Base-by-base conservation (phyloP, 768 basidiomycete species). In the Trametes cubensis region DNA sequence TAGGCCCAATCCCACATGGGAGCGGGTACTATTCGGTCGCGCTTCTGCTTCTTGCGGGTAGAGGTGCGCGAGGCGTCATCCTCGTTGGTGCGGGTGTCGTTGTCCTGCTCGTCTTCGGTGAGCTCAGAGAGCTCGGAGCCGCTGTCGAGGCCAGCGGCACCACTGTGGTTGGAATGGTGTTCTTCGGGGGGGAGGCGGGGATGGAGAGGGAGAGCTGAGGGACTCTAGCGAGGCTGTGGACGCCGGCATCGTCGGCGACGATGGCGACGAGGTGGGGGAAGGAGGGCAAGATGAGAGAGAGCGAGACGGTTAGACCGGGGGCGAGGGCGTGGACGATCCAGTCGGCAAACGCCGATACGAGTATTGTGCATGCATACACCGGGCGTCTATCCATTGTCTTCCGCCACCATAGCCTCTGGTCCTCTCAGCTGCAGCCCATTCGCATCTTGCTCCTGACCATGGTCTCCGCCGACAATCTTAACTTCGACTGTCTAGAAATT, bases 1-100 rank as follows among this genome's bases (percentile, higher is more conserved):
- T 81, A 81, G 15, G 86, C 90, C 91, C 92, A 94, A 25, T 83
- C 90, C 92, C 91, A 93, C 89, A 92, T 93, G 56, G 84, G 84
- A 39, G 86, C 86, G 28, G 91, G 89, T 0, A 90, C 86, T 62
- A 91, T 79, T 58, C 86, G 87, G 67, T 86, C 83, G 20, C 70
- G 57, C n/a, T 56, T 60, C 51, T 65, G 70, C 72, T 77, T 81
- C 55, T 62, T 55, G 57, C 66, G 64, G 58, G 47, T 53, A 48
- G 60, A 53, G 17, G 55, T 25, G 42, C 66, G 62, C 34, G 40
- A 17, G 25, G 57, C 44, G 40, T 74, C 67, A 58, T 76, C 72
- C 45, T 73, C 66, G 47, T 61, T 66, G 42, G 56, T 67, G 45
- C 66, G 62, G 21, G 73, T 77, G 62, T 78, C 74, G 52, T 73